These are phyloP conservation scores for Pythium biforme DNA, from an alignment of 352 stramenopile species.

Conservation along the genomic window DNA sequence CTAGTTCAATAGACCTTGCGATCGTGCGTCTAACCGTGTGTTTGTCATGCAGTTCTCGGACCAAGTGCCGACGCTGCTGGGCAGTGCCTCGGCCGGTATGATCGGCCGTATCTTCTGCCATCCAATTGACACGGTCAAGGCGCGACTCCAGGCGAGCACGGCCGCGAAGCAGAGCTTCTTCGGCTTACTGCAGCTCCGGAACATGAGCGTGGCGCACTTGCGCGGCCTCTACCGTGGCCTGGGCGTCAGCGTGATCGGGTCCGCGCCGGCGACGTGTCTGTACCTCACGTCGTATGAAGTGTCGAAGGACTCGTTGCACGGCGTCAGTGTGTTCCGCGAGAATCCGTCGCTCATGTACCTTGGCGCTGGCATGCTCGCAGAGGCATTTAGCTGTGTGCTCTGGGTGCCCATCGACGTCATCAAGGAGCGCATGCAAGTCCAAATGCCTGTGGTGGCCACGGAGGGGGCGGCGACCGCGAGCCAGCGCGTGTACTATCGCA, in stretches of 20 bases:
- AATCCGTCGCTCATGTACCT: conserved; percentile 69
- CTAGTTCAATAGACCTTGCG: not conserved
- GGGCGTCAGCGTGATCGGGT: conserved; percentile 92
- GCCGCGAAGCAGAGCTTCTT: conserved; percentile 15
- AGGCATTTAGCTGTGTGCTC: conserved; percentile 91
- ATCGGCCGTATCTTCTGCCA: conserved; percentile 88
- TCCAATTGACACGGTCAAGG: conserved; percentile 92
- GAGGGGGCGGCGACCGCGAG: not conserved
- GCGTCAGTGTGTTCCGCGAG: conserved; percentile 37
- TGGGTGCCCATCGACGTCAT: conserved; percentile 99
- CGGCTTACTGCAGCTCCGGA: conserved; percentile 41
- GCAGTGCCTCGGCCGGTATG: conserved; percentile 81
- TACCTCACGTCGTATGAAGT: conserved; percentile 98
- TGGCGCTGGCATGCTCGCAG: conserved; percentile 66
- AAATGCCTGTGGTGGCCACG: conserved; percentile 35
- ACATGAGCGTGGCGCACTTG: conserved; percentile 49
- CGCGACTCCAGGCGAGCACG: conserved; percentile 61
- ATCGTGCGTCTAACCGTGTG: conserved; percentile 8
- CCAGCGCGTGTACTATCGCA: conserved; percentile 85
- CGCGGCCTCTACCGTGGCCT: conserved; percentile 94
- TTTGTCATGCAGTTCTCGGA: conserved; percentile 27
- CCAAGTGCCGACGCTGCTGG: conserved; percentile 65
- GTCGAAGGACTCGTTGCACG: conserved; percentile 57
- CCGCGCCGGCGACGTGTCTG: conserved; percentile 93
- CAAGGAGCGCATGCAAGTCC: conserved; percentile 98